phyloP scores from a whole-genome alignment of 306 rosid species.

The Rosa chinensis region DNA sequence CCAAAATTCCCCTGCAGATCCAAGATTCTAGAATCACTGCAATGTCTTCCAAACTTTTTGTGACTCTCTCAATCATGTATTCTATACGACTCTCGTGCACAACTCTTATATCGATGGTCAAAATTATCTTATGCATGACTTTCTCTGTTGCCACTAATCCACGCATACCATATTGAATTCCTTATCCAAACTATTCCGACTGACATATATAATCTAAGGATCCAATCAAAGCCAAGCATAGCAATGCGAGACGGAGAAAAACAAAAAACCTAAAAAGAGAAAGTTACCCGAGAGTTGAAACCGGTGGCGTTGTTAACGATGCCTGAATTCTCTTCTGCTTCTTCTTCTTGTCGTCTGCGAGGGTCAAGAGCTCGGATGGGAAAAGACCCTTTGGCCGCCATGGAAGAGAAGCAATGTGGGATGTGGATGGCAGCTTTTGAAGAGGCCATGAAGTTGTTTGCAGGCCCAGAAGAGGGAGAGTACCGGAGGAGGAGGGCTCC shows the following conservation, averaged over 20 bases:
- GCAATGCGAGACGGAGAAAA: not conserved
- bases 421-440: constrained; percentile 17
- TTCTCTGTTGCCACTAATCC: too few species aligned
- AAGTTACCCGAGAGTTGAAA: constrained; percentile 40
- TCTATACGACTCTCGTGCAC: too few species aligned
- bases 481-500: constrained; percentile 25
- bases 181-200: constrained; percentile 13
- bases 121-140: too few species aligned
- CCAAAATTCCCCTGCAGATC: too few species aligned
- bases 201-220: not conserved
- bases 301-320: not conserved
- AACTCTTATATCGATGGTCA: too few species aligned
- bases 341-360: constrained; percentile 21
- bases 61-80: too few species aligned
- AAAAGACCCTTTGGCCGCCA: too few species aligned
- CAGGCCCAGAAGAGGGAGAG: constrained; percentile 9
- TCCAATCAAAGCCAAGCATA: not conserved
- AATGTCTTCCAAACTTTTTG: too few species aligned
- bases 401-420: constrained; percentile 32
- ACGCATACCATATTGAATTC: constrained; percentile 23
- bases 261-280: not conserved
- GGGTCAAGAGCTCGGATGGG: constrained; percentile 26
- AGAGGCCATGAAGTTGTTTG: constrained; percentile 5
- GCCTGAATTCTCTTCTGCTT: constrained; percentile 20
- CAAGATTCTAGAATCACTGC: too few species aligned